Conservation (phyloP, 2,329 filamentous ascomycete species). For the Fusarium nelsonii region DNA sequence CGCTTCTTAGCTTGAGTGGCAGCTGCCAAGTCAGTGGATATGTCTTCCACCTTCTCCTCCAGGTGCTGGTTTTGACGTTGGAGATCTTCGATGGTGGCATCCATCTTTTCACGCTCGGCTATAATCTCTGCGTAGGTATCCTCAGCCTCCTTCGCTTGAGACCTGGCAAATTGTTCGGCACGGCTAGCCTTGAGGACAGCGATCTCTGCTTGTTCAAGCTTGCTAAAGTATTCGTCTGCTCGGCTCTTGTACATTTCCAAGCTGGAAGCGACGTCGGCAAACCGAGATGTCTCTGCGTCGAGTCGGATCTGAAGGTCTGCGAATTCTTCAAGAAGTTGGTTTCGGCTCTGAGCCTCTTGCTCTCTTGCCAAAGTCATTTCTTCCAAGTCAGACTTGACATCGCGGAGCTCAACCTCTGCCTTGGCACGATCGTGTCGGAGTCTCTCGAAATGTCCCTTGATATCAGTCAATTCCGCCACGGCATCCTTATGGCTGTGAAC, state of each 20-base stretch:
- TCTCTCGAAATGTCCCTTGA: conserved; percentile 88
- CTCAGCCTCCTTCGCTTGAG: conserved; percentile 90
- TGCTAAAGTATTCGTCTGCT: conserved; percentile 96
- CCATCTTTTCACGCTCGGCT: conserved; percentile 92
- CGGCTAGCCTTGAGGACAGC: conserved; percentile 91
- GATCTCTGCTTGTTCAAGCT: conserved; percentile 96
- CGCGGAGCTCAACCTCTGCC: conserved; percentile 87
- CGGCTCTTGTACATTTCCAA: conserved; percentile 90
- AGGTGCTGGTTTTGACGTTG: conserved; percentile 90
- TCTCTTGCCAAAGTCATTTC: conserved; percentile 84
- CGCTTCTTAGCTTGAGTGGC: conserved; percentile 91
- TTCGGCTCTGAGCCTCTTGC: conserved; percentile 88
- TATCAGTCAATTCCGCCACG: conserved; percentile 85
- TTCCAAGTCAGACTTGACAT: conserved; percentile 83
- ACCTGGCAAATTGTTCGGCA: conserved; percentile 93
- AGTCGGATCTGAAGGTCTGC: conserved; percentile 93
- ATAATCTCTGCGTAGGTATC: conserved; percentile 91
- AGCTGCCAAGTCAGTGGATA: conserved; percentile 88
- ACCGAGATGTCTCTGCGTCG: conserved; percentile 87
- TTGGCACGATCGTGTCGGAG: conserved; percentile 83
- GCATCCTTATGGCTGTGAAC: conserved; percentile 88
- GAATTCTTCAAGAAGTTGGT: conserved; percentile 90
- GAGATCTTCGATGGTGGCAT: conserved; percentile 86
- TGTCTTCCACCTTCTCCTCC: conserved; percentile 91
- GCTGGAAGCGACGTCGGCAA: conserved; percentile 85